Evolutionary conservation across 495 filamentous ascomycete species (phyloP), one percentile per base, ranked within the genome.

Genomic region (Bacidia gigantensis): DNA sequence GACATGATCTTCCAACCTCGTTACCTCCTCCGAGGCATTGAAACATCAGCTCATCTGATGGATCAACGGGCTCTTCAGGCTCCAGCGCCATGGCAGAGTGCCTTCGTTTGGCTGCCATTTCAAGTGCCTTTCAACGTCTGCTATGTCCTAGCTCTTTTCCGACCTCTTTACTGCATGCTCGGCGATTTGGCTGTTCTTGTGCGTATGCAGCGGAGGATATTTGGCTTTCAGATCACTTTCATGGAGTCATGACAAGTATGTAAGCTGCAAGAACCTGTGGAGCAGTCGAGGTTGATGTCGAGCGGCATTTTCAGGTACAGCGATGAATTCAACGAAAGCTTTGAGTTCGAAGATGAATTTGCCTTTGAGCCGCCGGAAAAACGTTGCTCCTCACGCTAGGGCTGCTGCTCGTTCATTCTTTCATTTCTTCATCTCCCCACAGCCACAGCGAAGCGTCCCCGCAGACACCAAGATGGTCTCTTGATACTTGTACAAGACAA

Each of bases 1-100:
- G 92, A 68, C 92, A 97, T 53, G 92, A 96, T 52, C 92, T 77
- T 49, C 92, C 92, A 51, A 98, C 92, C 67, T 98, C 92, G 64
- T 95, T 97, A 35, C 92, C 90, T 53, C 92, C 92, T 48, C 92
- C 92, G 32, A 98, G 72, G 56, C 87, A 90, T 47, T 95, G 77
- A 62, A 98, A 98, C 67, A 83, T 85, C 49, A 98, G 75, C 69
- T 95, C 87, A 62, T 98, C 92, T 0, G 84, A 73, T 2, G 84
- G 82, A 50, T 88, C 83, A 10, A 83, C 80, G 2, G 82, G 79
- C 59, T 86, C 82, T 22, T 80, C 73, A 18, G 74, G 61, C 25
- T 79, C 76, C 72, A 84, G 78, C 25, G 80, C 76, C 72, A 84
- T 78, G 14, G 77, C 80, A 26, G 82, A 73, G 2, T 78, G 81